Evolutionary conservation across 768 basidiomycete genomes (phyloP).

Genomic region (Russula griseocarnosa): DNA sequence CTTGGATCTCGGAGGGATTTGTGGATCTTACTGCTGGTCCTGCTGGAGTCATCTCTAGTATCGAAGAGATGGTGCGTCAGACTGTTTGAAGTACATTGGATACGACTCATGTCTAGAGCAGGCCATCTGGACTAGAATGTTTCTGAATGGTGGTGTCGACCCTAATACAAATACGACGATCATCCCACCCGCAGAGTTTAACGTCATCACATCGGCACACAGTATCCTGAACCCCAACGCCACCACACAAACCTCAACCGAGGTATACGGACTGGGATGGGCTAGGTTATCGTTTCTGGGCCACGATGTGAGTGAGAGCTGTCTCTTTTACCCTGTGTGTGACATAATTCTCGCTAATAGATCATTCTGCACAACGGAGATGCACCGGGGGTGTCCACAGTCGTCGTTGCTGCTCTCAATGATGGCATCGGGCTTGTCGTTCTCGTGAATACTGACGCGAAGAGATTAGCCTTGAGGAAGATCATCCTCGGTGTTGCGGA

Average conservation of each 20-base stretch:
- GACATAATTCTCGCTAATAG: slow-evolving; percentile 29
- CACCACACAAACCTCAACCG: slow-evolving; percentile 17
- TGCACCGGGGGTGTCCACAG: slow-evolving; percentile 36
- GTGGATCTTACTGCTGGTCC: slow-evolving; percentile 37
- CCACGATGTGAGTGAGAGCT: slow-evolving; percentile 37
- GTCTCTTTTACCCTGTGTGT: neutral
- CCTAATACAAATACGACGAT: slow-evolving; percentile 34
- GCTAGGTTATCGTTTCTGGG: slow-evolving; percentile 37
- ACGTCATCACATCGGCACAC: slow-evolving; percentile 35
- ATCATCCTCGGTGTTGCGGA: neutral
- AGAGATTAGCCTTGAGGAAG: neutral
- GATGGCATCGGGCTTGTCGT: slow-evolving; percentile 38
- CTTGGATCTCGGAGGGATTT: slow-evolving; percentile 32
- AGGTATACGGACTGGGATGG: slow-evolving; percentile 47
- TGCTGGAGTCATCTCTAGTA: slow-evolving; percentile 44
- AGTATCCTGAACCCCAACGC: slow-evolving; percentile 29
- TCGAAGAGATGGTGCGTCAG: slow-evolving; percentile 41
- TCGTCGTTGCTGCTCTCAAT: slow-evolving; percentile 36
- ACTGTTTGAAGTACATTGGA: neutral
- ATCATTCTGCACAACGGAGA: slow-evolving; percentile 35
- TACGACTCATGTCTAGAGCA: slow-evolving; percentile 24
- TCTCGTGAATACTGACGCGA: slow-evolving; percentile 30
- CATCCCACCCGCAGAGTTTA: slow-evolving; percentile 35
- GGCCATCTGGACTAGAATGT: slow-evolving; percentile 40
- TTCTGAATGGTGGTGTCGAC: slow-evolving; percentile 38